Evolutionary conservation across 768 basidiomycete genomes (phyloP).

Genomic region (Udeniomyces megalosporus): DNA sequence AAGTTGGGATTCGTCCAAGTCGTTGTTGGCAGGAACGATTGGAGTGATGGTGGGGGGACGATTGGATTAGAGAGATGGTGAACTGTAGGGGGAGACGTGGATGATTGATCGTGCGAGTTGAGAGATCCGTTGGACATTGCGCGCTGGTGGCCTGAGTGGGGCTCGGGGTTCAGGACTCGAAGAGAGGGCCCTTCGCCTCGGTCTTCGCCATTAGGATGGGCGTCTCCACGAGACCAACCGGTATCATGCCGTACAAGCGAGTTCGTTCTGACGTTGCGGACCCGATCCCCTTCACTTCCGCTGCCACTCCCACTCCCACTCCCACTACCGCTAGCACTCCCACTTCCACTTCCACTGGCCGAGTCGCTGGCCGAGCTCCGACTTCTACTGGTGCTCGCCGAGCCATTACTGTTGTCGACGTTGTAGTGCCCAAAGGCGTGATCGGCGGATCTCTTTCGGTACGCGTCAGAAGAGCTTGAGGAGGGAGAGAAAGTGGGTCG

Average conservation of each 20-base stretch:
- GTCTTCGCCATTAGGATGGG: not conserved
- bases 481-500: not conserved
- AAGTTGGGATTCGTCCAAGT: slow-evolving; percentile 25
- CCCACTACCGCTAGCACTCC: slow-evolving; percentile 14
- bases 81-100: not conserved
- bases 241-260: no score
- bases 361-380: slow-evolving; percentile 16
- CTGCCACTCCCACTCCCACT: slow-evolving; percentile 17
- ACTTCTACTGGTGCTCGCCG: slow-evolving; percentile 1
- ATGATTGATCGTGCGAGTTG: no score
- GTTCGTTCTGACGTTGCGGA: no score
- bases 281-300: slow-evolving; percentile 1
- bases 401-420: not conserved
- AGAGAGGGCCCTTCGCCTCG: no score
- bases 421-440: slow-evolving; percentile 5
- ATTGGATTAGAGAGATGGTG: not conserved
- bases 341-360: slow-evolving; percentile 9
- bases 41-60: not conserved
- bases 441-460: slow-evolving; percentile 23
- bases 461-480: slow-evolving; percentile 33
- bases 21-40: slow-evolving; percentile 16
- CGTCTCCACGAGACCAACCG: no score
- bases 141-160: no score
- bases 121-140: no score
- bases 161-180: no score